Evolutionary conservation across 345 rosid species (phyloP), one percentile per base, ranked within the genome.

Genomic region (Hibiscus trionum): DNA sequence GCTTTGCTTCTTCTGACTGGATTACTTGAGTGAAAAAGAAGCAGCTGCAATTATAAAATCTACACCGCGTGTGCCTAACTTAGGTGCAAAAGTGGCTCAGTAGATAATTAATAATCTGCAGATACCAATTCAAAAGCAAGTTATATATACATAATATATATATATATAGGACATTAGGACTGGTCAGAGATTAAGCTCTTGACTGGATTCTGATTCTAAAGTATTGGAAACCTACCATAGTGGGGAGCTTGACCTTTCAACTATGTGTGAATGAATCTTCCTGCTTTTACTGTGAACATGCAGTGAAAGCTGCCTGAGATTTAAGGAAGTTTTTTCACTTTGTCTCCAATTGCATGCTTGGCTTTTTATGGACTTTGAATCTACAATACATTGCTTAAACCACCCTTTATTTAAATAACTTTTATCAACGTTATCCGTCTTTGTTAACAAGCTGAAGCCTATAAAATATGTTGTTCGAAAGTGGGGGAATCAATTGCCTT

Each of bases 201-300:
- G 33, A 66, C 33, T 65, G 19, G 53, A 65, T 66, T 66, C 70
- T 26, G 57, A 16, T 49, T 67, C 71, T 27, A 44, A 56, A 15
- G 57, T 67, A 47, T 49, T 49, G 58, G 42, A 67, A 49, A 12
- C 71, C 71, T 27, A 26, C 58, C 71, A 67, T 26, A 7, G 71
- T 67, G 71, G 70, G 69, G 70, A n/a, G 57, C 57, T 67, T 67
- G 42, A 67, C 39, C 31, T 49, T 56, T 52, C 21, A n/a, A 52
- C 59, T 27, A 67, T n/a, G 12, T 44, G 26, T 66, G 70, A 46
- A 66, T 66, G 47, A 44, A 55, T 24, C 70, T 11, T 24, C 61
- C 19, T 46, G 2, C 21, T 66, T 66, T 66, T 66, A 26, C 11
- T 6, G 10, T 19, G 27, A 39, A 17, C 55, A 24, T 50, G 56